A percentile compares a stretch with the other conserved stretches of the same genome.
Evolutionary conservation across 352 stramenopile species (phyloP).

Genomic region (Phytophthora cactorum): DNA sequence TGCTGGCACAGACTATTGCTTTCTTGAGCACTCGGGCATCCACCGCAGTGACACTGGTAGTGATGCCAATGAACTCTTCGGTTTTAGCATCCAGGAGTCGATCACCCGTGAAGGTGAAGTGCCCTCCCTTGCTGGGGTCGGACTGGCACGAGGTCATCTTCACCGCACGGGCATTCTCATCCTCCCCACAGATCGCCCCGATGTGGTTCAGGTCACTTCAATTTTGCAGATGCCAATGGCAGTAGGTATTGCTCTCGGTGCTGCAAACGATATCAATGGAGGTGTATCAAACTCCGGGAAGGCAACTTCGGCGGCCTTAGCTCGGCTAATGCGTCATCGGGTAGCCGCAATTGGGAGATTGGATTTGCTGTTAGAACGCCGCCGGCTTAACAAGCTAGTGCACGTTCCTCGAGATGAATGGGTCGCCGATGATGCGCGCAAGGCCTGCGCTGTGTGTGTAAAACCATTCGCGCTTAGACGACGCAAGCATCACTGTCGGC

Average conservation of each 20-base stretch:
- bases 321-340: constrained; percentile 55
- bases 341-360: constrained; percentile 53
- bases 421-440: constrained; percentile 63
- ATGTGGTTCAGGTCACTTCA: constrained; percentile 70
- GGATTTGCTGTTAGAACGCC: constrained; percentile 61
- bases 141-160: constrained; percentile 58
- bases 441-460: constrained; percentile 66
- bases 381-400: constrained; percentile 62
- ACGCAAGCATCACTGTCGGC: constrained; percentile 74
- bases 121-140: constrained; percentile 58
- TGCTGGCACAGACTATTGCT: constrained; percentile 75
- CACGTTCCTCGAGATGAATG: constrained; percentile 60
- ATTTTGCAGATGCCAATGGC: constrained; percentile 65
- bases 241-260: constrained; percentile 18
- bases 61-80: constrained; percentile 38
- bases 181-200: constrained; percentile 55
- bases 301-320: constrained; percentile 11
- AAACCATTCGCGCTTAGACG: constrained; percentile 67
- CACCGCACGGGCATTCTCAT: constrained; percentile 73
- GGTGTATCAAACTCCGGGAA: constrained; percentile 17
- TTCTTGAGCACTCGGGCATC: constrained; percentile 77
- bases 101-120: constrained; percentile 68
- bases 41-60: constrained; percentile 10
- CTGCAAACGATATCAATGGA: constrained; percentile 32
- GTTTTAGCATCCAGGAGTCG: constrained; percentile 76